phyloP scores from a whole-genome alignment of 192 early-diverging fungal genomes.

The Entomortierella chlamydospora region DNA sequence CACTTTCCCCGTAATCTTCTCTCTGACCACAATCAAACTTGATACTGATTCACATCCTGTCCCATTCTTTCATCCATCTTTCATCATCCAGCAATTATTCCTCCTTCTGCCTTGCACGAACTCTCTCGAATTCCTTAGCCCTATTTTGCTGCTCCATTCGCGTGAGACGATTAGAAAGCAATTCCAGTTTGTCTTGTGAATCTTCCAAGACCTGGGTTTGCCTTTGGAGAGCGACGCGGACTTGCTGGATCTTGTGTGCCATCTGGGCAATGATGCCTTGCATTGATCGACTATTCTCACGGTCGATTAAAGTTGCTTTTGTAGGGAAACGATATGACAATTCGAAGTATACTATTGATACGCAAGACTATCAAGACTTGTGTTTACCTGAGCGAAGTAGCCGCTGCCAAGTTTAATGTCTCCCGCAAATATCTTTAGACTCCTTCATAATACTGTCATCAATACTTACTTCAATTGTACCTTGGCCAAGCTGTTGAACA shows the following conservation, averaged over 20 bases:
- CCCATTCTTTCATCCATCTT: constrained; percentile 36
- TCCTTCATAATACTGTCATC: constrained; percentile 12
- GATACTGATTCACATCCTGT: neutral
- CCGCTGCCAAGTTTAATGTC: neutral
- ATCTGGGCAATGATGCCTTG: constrained; percentile 20
- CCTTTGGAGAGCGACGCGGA: constrained; percentile 24
- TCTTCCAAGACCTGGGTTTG: constrained; percentile 36
- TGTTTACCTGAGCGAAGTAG: constrained; percentile 8
- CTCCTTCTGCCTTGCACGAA: constrained; percentile 6
- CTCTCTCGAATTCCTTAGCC: constrained; percentile 19
- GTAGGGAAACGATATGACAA: neutral
- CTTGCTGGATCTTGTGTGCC: constrained; percentile 27
- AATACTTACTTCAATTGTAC: constrained; percentile 3
- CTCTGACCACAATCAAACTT: neutral
- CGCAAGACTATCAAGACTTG: no score
- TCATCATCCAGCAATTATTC: constrained; percentile 19
- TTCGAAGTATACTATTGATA: no score
- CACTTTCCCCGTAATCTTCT: neutral
- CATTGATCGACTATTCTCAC: constrained; percentile 27
- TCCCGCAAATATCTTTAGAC: constrained; percentile 11
- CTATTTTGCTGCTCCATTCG: constrained; percentile 36
- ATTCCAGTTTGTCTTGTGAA: constrained; percentile 20
- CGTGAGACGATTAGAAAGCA: constrained; percentile 17
- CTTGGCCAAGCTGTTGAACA: constrained; percentile 25
- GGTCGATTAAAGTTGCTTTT: constrained; percentile 28